Evolutionary conservation across 306 rosid species (phyloP), one percentile per base, ranked within the genome.

Genomic region (Sesbania bispinosa): DNA sequence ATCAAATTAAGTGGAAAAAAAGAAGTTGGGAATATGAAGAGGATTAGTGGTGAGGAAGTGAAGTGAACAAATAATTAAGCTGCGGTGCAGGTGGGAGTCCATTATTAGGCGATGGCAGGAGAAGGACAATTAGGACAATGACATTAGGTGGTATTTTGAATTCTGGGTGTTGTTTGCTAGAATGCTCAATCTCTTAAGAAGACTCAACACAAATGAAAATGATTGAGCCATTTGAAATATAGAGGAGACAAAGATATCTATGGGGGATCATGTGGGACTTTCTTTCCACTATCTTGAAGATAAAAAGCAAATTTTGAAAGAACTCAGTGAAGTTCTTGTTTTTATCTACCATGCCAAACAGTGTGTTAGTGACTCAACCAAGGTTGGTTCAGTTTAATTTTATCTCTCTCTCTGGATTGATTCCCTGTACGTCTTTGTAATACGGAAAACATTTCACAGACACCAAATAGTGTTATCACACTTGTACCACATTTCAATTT

Each of bases 191-290:
- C 36, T 39, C 2, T n/a, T n/a, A n/a, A n/a, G n/a, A n/a, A n/a
- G 57, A 15, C 11, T 29, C 21, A 5, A 15, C 57, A 26, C n/a
- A n/a, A n/a, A n/a, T 16, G 30, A 69, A 50, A 66, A 67, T 68
- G 69, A 77, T 67, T 67, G 77, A 66, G 11, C 5, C 71, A 50
- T 67, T 73, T 73, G 38, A 68, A 67, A 45, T 10, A 42, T 36
- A 20, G 46, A 71, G 62, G 67, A 42, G 60, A 51, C 71, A 77
- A 14, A 70, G 65, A 71, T 57, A 83, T 83, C 69, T 65, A 20
- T 48, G 42, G 51, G 35, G 18, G 78, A 82, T 78, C 74, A 30
- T 55, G 83, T 81, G 77, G 79, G 82, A 38, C 83, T 81, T 27
- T n/a, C n/a, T 27, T 77, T 38, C 81, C 83, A 77, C 82, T 71